phyloP scores from a whole-genome alignment of 2,329 filamentous ascomycete species.

The Sporothrix sp. region DNA sequence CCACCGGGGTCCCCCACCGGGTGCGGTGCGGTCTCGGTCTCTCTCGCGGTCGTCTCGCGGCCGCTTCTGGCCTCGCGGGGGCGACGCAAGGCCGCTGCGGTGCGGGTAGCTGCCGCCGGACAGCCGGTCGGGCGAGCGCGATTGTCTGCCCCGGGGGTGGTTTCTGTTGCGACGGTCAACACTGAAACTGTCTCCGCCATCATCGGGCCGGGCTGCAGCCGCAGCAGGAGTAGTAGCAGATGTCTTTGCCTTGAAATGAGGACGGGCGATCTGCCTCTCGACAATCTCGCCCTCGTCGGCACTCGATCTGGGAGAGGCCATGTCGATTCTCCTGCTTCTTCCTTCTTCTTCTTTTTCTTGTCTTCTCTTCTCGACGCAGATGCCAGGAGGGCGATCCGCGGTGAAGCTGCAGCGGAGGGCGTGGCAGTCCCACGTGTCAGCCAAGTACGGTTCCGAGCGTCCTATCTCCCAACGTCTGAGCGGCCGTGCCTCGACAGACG shows the following conservation, averaged over 20 bases:
- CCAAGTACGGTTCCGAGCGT: conserved; percentile 8
- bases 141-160: conserved; percentile 45
- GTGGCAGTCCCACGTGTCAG: conserved; percentile 15
- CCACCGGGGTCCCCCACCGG: no score
- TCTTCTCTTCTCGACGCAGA: neutral
- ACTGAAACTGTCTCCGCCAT: conserved; percentile 59
- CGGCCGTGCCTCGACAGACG: neutral
- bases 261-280: conserved; percentile 52
- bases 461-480: neutral
- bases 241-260: conserved; percentile 75
- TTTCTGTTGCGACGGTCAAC: conserved; percentile 90
- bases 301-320: conserved; percentile 38
- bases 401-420: conserved; percentile 14
- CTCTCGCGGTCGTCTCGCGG: conserved; percentile 50
- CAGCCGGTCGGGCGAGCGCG: conserved; percentile 37
- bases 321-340: conserved; percentile 12
- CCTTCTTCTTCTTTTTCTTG: neutral
- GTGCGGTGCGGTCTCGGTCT: no score
- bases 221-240: conserved; percentile 38
- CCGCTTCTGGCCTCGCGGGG: conserved; percentile 59
- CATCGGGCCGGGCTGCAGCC: conserved; percentile 27
- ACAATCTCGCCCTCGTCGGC: conserved; percentile 83
- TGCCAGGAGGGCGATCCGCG: conserved; percentile 18
- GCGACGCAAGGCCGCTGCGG: conserved; percentile 30
- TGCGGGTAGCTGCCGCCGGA: conserved; percentile 31